A percentile compares a stretch with the other conserved stretches of the same genome.
These are phyloP conservation scores for Brassica balearica DNA, from an alignment of 441 rosid genomes.

Conservation along the genomic window DNA sequence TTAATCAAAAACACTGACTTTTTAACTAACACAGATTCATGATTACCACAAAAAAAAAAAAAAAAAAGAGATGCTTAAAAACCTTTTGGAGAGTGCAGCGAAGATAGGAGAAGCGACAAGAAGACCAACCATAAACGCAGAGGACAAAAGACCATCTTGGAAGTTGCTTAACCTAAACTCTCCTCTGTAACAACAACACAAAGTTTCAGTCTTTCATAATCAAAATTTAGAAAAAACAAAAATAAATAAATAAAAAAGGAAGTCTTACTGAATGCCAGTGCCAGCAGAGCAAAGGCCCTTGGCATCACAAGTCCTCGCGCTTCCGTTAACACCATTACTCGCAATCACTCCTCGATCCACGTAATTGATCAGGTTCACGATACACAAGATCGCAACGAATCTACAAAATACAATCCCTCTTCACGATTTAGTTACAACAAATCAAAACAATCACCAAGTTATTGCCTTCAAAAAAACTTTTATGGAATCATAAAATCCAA, in stretches of 20 bases:
- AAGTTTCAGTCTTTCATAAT: no score
- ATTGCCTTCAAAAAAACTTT: neutral
- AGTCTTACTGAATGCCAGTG: constrained; percentile 68
- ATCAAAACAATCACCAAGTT: neutral
- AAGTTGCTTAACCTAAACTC: constrained; percentile 68
- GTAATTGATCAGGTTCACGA: constrained; percentile 68
- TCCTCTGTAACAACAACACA: neutral
- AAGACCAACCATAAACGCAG: constrained; percentile 82
- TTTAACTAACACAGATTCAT: neutral
- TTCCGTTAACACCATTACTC: constrained; percentile 78
- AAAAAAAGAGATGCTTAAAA: neutral
- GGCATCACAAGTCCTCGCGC: constrained; percentile 52
- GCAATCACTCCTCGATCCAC: constrained; percentile 79
- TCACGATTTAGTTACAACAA: constrained; percentile 12
- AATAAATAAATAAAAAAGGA: neutral
- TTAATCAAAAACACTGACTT: constrained; percentile 11
- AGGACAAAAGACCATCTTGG: constrained; percentile 70
- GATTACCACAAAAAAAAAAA: constrained; percentile 11
- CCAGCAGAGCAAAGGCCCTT: constrained; percentile 68
- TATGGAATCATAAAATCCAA: neutral
- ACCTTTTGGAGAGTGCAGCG: constrained; percentile 73
- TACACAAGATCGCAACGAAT: constrained; percentile 61
- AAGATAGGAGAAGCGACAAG: constrained; percentile 75
- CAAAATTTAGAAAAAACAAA: neutral
- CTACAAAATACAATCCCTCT: constrained; percentile 34